Evolutionary conservation across 2,329 filamentous ascomycete species (phyloP).

Genomic region (Alternaria postmessia): DNA sequence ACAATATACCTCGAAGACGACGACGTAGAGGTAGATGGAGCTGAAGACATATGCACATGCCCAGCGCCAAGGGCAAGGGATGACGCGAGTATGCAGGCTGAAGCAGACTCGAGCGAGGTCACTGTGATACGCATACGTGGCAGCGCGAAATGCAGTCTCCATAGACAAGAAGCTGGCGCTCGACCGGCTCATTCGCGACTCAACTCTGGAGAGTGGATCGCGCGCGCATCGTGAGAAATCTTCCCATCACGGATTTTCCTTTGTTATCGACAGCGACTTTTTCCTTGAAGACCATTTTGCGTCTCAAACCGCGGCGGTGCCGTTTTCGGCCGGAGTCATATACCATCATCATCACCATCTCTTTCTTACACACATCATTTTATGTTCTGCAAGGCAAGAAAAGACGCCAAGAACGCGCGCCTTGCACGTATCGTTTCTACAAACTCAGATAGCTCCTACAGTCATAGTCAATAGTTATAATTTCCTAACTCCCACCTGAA

Average conservation of each 20-base stretch:
- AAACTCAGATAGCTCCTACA: not conserved
- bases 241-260: not conserved
- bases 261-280: not conserved
- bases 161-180: not conserved
- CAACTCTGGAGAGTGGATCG: not conserved
- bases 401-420: not conserved
- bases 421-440: not conserved
- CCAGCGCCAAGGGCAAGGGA: not conserved
- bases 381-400: not conserved
- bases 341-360: not conserved
- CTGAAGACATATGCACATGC: not conserved
- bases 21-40: not conserved
- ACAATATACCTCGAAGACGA: conserved; percentile 1
- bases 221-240: not conserved
- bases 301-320: not conserved
- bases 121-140: conserved; percentile 1
- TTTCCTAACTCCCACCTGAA: not conserved
- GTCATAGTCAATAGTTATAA: not conserved
- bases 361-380: not conserved
- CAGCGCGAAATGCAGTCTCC: not conserved
- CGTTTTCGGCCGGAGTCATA: conserved; percentile 1
- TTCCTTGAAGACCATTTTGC: not conserved
- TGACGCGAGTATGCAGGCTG: not conserved
- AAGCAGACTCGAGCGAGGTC: conserved; percentile 6
- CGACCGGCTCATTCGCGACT: not conserved